These are phyloP conservation scores for Melaleuca alternifolia DNA, from an alignment of 345 rosid genomes.

Conservation along the genomic window DNA sequence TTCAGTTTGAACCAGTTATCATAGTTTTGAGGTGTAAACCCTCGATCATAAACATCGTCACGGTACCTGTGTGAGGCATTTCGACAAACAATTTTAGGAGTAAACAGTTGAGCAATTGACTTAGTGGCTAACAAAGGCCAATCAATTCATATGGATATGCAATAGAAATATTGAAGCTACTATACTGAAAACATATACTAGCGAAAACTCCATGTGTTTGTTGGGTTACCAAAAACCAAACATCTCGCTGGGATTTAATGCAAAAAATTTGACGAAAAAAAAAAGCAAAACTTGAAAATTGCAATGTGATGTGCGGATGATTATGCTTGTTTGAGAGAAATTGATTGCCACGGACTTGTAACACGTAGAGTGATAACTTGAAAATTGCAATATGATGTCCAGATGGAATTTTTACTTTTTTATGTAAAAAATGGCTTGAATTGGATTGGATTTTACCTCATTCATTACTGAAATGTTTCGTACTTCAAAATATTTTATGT, in stretches of 20 bases:
- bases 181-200: background rate
- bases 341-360: background rate
- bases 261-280: no score
- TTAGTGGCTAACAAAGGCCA: background rate
- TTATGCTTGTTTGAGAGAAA: background rate
- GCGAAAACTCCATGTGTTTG: accelerated
- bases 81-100: background rate
- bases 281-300: background rate
- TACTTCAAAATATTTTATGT: background rate
- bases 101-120: background rate
- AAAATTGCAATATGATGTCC: no score
- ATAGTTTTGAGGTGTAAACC: no score
- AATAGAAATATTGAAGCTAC: background rate
- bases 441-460: background rate
- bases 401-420: background rate
- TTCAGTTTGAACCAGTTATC: no score
- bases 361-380: background rate
- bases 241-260: background rate
- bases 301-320: background rate
- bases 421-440: background rate
- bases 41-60: background rate
- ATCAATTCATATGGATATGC: background rate
- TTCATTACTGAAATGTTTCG: background rate
- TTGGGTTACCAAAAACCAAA: background rate
- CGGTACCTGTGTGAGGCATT: background rate